Evolutionary conservation across 1,139 yeast species (phyloP).

Genomic region (Yamadazyma diddensiae): DNA sequence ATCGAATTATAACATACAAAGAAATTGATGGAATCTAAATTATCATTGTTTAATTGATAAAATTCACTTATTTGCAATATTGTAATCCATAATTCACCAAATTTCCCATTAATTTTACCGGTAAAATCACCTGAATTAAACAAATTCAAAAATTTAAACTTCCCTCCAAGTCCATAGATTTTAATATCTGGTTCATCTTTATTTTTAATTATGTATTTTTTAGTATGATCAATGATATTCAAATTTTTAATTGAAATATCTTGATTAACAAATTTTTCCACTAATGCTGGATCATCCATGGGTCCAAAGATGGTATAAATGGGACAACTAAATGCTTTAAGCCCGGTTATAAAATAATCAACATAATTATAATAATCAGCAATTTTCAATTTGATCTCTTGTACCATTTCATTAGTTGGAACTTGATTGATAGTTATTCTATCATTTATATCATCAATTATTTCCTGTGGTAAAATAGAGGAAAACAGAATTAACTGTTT

Average conservation of each 20-base stretch:
- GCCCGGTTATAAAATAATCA: conserved; percentile 48
- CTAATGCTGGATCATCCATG: conserved; percentile 67
- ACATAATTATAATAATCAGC: conserved; percentile 53
- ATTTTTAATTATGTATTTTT: conserved; percentile 32
- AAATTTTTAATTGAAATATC: conserved; percentile 54
- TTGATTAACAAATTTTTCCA: conserved; percentile 59
- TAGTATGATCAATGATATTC: conserved; percentile 57
- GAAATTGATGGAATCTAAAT: conserved; percentile 48
- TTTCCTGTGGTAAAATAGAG: conserved; percentile 50
- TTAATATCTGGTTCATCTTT: conserved; percentile 46
- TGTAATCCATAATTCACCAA: conserved; percentile 76
- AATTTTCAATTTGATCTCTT: conserved; percentile 37
- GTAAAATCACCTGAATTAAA: conserved; percentile 59
- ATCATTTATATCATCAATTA: conserved; percentile 46
- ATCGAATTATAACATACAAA: conserved; percentile 69
- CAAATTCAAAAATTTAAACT: conserved; percentile 61
- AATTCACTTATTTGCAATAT: conserved; percentile 66
- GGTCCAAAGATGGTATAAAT: conserved; percentile 78
- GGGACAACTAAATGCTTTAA: conserved; percentile 50
- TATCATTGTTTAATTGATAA: conserved; percentile 19
- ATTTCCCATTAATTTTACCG: conserved; percentile 47
- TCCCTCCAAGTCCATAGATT: conserved; percentile 71
- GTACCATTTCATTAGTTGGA: conserved; percentile 15
- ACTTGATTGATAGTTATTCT: conserved; percentile 35
- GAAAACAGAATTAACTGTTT: conserved; percentile 71